Evolutionary conservation across 1,139 yeast genomes (phyloP).

Genomic region (Pichia sp.): DNA sequence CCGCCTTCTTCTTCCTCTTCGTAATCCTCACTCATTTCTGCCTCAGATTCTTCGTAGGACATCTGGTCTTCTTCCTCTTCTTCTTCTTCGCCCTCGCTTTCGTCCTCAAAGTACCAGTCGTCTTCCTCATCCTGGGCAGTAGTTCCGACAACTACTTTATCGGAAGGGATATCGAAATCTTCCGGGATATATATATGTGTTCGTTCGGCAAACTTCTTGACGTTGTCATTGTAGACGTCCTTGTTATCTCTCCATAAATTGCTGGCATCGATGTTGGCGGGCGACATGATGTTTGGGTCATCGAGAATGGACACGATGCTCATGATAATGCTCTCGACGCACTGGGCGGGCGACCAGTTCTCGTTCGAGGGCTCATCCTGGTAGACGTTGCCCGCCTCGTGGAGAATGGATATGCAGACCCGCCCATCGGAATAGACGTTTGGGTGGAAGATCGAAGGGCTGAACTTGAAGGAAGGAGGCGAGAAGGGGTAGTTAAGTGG

Average conservation of each 20-base stretch:
- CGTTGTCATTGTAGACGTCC: constrained; percentile 70
- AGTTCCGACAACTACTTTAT: constrained; percentile 12
- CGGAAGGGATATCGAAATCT: constrained; percentile 71
- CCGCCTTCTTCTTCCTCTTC: constrained; percentile 32
- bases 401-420: constrained; percentile 86
- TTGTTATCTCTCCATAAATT: constrained; percentile 84
- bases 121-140: constrained; percentile 33
- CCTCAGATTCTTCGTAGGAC: constrained; percentile 37
- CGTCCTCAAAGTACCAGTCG: constrained; percentile 28
- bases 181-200: constrained; percentile 82
- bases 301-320: constrained; percentile 86
- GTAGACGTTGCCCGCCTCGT: constrained; percentile 78
- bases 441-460: constrained; percentile 92
- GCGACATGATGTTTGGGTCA: constrained; percentile 88
- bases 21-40: constrained; percentile 35
- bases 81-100: constrained; percentile 28
- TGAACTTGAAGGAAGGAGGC: constrained; percentile 88
- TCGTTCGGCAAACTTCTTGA: constrained; percentile 76
- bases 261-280: constrained; percentile 95
- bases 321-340: constrained; percentile 85
- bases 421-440: constrained; percentile 92
- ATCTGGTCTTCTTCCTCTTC: constrained; percentile 39
- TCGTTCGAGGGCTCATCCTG: constrained; percentile 89
- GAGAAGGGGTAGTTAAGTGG: constrained; percentile 87
- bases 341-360: constrained; percentile 96